Evolutionary conservation across 495 filamentous ascomycete genomes (phyloP).

Genomic region (Aspergillus nanangensis): DNA sequence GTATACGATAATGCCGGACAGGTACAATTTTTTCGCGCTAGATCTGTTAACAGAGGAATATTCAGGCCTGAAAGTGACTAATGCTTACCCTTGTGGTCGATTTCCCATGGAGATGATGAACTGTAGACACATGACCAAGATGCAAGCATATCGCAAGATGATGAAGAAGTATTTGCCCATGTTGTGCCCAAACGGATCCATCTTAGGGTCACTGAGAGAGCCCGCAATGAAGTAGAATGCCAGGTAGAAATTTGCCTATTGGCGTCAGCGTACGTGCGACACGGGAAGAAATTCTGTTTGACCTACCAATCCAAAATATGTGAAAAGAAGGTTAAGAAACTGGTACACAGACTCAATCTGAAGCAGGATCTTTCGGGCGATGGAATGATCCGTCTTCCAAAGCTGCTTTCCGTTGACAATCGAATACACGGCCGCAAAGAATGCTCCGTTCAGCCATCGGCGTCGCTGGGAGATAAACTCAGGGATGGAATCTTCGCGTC

Average conservation of each 20-base stretch:
- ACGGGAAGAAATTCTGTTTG: neutral
- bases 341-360: slow-evolving; percentile 98
- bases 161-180: slow-evolving; percentile 82
- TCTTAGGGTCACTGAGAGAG: slow-evolving; percentile 71
- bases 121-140: slow-evolving; percentile 86
- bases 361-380: slow-evolving; percentile 82
- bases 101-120: slow-evolving; percentile 99
- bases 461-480: slow-evolving; percentile 96
- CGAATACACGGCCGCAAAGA: slow-evolving; percentile 98
- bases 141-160: slow-evolving; percentile 76
- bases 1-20: slow-evolving; percentile 82
- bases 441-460: slow-evolving; percentile 97
- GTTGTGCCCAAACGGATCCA: slow-evolving; percentile 88
- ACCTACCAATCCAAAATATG: slow-evolving; percentile 84
- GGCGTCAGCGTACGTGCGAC: neutral
- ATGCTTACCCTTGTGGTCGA: slow-evolving; percentile 77
- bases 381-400: slow-evolving; percentile 89
- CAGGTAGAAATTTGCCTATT: slow-evolving; percentile 91
- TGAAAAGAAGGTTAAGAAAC: slow-evolving; percentile 84
- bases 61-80: too few species aligned
- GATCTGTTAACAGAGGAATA: too few species aligned
- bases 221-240: slow-evolving; percentile 98
- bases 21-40: slow-evolving; percentile 90
- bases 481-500: slow-evolving; percentile 43
- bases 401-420: slow-evolving; percentile 91